Evolutionary conservation across 1,139 yeast genomes (phyloP).

Genomic region (Protomyces gravidus): DNA sequence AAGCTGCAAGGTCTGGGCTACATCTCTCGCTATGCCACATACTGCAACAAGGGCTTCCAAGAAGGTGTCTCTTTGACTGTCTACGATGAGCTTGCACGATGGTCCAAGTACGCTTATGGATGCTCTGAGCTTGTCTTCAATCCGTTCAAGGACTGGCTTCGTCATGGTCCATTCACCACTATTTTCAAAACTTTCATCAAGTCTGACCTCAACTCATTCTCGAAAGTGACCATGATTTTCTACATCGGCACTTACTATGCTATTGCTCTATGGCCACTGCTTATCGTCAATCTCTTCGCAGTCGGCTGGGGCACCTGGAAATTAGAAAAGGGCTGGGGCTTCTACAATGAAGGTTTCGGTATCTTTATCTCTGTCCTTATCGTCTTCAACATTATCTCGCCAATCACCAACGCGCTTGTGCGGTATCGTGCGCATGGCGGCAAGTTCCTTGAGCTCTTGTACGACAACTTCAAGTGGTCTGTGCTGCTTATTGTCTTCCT

Average conservation of each 20-base stretch:
- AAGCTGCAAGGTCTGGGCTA: constrained; percentile 33
- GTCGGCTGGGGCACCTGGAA: constrained; percentile 33
- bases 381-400: constrained; percentile 32
- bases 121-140: constrained; percentile 32
- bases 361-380: constrained; percentile 29
- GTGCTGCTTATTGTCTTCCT: constrained; percentile 29
- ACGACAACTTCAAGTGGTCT: constrained; percentile 30
- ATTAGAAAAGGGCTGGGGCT: constrained; percentile 30
- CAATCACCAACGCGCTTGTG: constrained; percentile 32
- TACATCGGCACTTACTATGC: constrained; percentile 34
- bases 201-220: constrained; percentile 25
- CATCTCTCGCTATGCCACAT: constrained; percentile 29
- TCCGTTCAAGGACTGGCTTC: constrained; percentile 30
- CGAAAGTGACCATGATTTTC: constrained; percentile 31
- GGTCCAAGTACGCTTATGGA: constrained; percentile 34
- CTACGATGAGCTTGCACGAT: constrained; percentile 33
- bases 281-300: constrained; percentile 30
- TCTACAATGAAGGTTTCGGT: constrained; percentile 30
- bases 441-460: constrained; percentile 27
- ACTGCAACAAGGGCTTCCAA: constrained; percentile 31
- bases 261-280: constrained; percentile 30
- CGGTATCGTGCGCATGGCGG: constrained; percentile 30
- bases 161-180: constrained; percentile 31
- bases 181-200: constrained; percentile 30
- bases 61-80: constrained; percentile 34